Evolutionary conservation across 345 rosid genomes (phyloP).

Genomic region (Lenwebbia sp.): DNA sequence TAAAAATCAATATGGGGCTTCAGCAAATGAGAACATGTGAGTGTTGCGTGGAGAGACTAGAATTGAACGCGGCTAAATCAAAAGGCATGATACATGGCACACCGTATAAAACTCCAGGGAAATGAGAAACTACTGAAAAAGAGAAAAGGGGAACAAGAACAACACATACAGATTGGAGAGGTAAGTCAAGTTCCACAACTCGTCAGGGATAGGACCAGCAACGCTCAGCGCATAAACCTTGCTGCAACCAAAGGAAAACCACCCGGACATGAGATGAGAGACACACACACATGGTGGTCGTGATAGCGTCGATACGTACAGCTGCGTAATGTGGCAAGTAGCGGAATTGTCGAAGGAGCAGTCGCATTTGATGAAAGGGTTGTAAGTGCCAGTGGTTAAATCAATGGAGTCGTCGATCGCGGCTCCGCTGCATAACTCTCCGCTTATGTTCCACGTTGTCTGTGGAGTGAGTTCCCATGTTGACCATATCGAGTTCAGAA

Average conservation of each 20-base stretch:
- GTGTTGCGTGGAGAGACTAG: not conserved
- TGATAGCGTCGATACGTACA: slow-evolving; percentile 4
- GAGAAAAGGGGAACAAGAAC: not conserved
- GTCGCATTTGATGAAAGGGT: slow-evolving; percentile 55
- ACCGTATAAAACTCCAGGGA: not conserved
- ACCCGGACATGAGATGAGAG: not conserved
- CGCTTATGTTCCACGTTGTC: slow-evolving; percentile 34
- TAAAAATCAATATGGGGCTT: not conserved
- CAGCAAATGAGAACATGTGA: not conserved
- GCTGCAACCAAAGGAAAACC: slow-evolving; percentile 1
- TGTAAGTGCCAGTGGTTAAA: not conserved
- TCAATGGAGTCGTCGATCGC: slow-evolving; percentile 11
- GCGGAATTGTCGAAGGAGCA: slow-evolving; percentile 22
- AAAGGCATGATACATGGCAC: not conserved
- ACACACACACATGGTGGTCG: not conserved
- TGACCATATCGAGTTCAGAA: slow-evolving; percentile 34
- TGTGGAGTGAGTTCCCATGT: slow-evolving; percentile 28
- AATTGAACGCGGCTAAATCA: not conserved
- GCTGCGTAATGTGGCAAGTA: slow-evolving; percentile 27
- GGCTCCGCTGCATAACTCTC: slow-evolving; percentile 46
- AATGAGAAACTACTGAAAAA: not conserved
- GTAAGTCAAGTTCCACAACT: slow-evolving; percentile 33
- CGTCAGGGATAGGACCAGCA: slow-evolving; percentile 35
- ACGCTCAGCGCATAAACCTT: slow-evolving; percentile 20
- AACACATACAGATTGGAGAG: slow-evolving; percentile 32